Conservation (phyloP, 2,329 filamentous ascomycete species). For the Penicillium sp. region DNA sequence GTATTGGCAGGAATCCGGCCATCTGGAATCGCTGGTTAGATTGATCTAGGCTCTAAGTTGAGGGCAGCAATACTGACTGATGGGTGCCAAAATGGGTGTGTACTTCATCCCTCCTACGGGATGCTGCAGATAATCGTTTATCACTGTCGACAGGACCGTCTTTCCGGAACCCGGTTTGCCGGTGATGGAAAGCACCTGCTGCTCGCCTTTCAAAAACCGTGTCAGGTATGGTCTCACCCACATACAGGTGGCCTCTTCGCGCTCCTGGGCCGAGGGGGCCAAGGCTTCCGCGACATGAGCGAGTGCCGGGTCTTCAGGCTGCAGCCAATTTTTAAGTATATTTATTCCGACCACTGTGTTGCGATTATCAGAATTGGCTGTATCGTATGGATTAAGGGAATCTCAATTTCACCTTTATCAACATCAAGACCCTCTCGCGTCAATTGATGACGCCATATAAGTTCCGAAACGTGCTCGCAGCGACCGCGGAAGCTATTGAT, state of each 20-base stretch:
- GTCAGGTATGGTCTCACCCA: neutral
- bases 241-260: neutral
- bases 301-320: neutral
- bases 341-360: neutral
- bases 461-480: neutral
- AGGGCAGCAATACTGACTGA: neutral
- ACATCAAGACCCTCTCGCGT: neutral
- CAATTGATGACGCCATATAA: neutral
- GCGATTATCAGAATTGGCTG: neutral
- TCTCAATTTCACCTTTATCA: neutral
- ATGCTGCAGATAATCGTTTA: neutral
- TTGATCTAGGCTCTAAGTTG: neutral
- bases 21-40: neutral
- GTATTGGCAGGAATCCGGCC: neutral
- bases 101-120: neutral
- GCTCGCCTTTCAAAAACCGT: neutral
- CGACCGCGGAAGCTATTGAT: neutral
- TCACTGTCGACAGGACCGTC: neutral
- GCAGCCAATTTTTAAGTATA: neutral
- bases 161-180: neutral
- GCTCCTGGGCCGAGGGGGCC: neutral
- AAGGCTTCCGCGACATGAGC: neutral
- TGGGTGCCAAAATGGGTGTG: neutral
- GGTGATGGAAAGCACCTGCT: neutral
- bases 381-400: no score